A percentile compares a stretch with the other conserved stretches of the same genome.
Evolutionary conservation across 441 rosid genomes (phyloP).

Genomic region (Populus hybrid): DNA sequence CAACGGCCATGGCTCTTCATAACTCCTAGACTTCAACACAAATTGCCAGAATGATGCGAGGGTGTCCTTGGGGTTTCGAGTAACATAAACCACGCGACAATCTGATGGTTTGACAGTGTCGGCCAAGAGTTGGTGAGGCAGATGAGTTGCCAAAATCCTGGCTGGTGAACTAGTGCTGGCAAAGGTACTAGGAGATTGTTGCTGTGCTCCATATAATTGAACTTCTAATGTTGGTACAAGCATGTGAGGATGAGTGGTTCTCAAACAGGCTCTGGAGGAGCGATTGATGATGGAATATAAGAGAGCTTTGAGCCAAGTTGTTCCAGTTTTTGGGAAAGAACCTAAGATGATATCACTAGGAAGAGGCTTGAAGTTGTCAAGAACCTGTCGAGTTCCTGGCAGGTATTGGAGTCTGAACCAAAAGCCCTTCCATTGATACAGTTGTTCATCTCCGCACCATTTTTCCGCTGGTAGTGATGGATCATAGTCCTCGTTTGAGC

Average conservation of each 20-base stretch:
- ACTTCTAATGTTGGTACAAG: neutral
- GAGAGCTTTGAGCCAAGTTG: neutral
- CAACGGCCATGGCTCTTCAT: conserved; percentile 4
- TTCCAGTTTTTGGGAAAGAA: neutral
- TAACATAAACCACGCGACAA: neutral
- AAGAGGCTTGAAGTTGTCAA: neutral
- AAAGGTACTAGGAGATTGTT: neutral
- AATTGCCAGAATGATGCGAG: neutral
- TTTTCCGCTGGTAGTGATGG: neutral
- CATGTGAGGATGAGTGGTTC: neutral
- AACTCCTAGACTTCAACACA: neutral
- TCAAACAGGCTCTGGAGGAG: neutral
- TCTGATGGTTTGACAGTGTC: neutral
- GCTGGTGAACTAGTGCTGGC: neutral
- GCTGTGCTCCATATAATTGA: neutral
- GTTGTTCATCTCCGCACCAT: neutral
- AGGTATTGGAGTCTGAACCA: neutral
- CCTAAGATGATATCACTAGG: neutral
- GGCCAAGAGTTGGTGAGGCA: neutral
- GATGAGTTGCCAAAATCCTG: neutral
- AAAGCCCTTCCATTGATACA: neutral
- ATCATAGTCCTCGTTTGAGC: neutral
- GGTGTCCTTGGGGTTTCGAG: neutral
- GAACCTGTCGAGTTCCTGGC: neutral
- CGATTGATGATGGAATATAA: neutral